Base-by-base conservation (phyloP, 2,329 filamentous ascomycete species). In the Pseudogymnoascus sp. region DNA sequence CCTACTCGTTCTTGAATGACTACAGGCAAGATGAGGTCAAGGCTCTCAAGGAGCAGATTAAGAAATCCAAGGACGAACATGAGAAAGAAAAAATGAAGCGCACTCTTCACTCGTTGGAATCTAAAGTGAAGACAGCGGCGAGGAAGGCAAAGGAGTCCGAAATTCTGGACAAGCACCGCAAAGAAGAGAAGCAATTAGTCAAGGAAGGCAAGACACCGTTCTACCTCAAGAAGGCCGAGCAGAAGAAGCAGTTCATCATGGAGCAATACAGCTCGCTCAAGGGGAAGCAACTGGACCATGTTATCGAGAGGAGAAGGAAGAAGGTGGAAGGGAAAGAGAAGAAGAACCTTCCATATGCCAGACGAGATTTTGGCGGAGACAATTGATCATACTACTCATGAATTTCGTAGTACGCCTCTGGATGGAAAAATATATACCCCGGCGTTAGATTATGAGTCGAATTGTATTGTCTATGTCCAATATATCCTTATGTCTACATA, bases 161-260 rank as follows among this genome's bases (percentile, higher is more conserved):
- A 63, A 78, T 97, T 43, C 71, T 93, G 62, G 80, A 85, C 49
- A 86, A 89, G 75, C 93, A 97, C 77, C 85, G 89, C 72, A 84
- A 84, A 77, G 82, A 87, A 74, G 95, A 99, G 80, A 92, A 91
- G 78, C 89, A 93, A 74, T 78, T 90, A 65, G 87, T 97, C 61
- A 86, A 86, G 70, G 85, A 96, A 78, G 95, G 95, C 65, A 97
- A 97, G 85, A 86, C 84, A 73, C 93, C 95, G 0, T 99, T 92
- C 78, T 97, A 91, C 76, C 79, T 97, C 70, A 99, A 99, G 84
- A 88, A 88, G 79, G 86, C 87, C 72, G 93, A 97, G 77, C 85
- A 95, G 80, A 96, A 95, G 87, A 91, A 93, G 80, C 80, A 88
- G 75, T 80, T 92, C 63, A 79, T 97, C 66, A 80, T 90, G 72